Evolutionary conservation across 768 basidiomycete genomes (phyloP).

Genomic region (Mycena capillaripes): DNA sequence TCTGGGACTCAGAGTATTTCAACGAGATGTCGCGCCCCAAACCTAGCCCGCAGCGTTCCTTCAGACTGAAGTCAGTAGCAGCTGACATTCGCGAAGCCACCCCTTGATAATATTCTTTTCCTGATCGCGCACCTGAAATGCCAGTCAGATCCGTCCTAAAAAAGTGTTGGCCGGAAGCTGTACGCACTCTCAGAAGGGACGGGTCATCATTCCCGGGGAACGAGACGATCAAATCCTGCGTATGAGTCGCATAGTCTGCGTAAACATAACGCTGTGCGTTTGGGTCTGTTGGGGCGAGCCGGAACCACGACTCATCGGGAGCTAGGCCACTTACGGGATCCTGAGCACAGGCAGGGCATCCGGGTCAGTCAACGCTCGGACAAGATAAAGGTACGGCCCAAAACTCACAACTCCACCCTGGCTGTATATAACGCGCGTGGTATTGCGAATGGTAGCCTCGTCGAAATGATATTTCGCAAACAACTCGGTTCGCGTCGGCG

Average conservation of each 20-base stretch:
- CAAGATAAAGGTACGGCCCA: not conserved
- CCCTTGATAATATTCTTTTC: conserved; percentile 21
- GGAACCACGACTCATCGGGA: conserved; percentile 12
- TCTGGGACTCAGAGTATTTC: no score
- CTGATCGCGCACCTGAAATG: conserved; percentile 10
- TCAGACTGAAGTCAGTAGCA: no score
- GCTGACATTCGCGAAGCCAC: conserved; percentile 4
- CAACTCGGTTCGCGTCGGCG: conserved; percentile 2
- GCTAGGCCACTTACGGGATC: conserved; percentile 9
- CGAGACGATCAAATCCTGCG: not conserved
- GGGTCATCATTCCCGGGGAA: conserved; percentile 2
- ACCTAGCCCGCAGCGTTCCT: no score
- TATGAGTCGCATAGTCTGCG: conserved; percentile 10
- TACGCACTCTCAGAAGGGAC: not conserved
- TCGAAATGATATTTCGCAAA: conserved; percentile 12
- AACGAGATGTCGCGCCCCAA: no score
- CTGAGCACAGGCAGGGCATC: not conserved
- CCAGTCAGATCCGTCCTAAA: no score
- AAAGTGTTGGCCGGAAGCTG: no score
- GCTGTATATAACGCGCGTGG: conserved; percentile 5
- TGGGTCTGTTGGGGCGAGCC: conserved; percentile 2
- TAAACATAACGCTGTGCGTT: conserved; percentile 9
- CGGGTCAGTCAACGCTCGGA: no score
- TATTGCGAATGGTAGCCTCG: conserved; percentile 5
- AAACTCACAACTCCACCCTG: conserved; percentile 12